Evolutionary conservation across 1,284 basidiomycete species (phyloP), one percentile per base, ranked within the genome.

Genomic region (Sporisorium sorghi): DNA sequence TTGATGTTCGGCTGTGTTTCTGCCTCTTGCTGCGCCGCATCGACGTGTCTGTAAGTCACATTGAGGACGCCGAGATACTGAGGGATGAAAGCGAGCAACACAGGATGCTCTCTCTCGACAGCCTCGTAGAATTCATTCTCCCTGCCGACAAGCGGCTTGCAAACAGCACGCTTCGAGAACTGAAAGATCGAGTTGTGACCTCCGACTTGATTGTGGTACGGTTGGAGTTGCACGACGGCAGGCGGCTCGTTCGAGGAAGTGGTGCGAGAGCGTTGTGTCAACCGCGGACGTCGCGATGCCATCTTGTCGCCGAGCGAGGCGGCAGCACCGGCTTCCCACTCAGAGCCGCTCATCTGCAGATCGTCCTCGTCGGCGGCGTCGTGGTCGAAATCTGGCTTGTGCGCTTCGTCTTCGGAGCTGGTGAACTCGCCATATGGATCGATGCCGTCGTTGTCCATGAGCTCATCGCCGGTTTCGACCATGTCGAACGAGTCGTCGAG

Each of bases 121-220:
- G 94, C 90, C 85, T 99, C 96, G 85, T 99, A 99, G 83, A 99
- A 98, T 52, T 97, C 87, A 84, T 99, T 99, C 86, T 99, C 96
- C 52, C 94, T 90, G 21, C 93, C 94, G 15, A 97, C 94, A 10
- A 99, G 89, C 19, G 96, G 96, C 93, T 99, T 99, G 88, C 96
- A 99, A 19, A 99, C 94, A 11, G 97, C 96, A 58, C 94, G 89
- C 78, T 94, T 93, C 2, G 96, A 98, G 81, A 99, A 99, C 84
- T 95, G 95, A 86, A 99, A 99, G 81, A 99, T 97, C 67, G 93
- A 92, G 77, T 90, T 93, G 85, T 99, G 96, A 1, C 96, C 96
- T 43, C 96, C 96, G 24, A 99, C 96, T 86, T 98, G 95, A 82
- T 99, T 97, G 58, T 93, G 90, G 86, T 97, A 99, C 2, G 97